Base-by-base conservation (phyloP, 176 grass and related monocot species). In the Cenchrus purpureus region DNA sequence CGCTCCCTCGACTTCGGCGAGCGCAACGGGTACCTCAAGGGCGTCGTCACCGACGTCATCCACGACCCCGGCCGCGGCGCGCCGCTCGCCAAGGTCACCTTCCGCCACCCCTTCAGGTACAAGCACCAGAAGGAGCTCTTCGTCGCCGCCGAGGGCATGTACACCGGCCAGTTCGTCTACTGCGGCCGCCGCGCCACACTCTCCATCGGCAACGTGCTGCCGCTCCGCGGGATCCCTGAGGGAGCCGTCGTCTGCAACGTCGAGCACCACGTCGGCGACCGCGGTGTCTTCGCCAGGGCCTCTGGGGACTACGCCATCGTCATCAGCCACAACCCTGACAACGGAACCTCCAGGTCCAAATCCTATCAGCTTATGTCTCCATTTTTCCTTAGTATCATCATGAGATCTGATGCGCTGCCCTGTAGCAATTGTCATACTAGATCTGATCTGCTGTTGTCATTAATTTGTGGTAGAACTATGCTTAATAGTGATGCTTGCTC, bases 111-210 rank as follows among this genome's bases (percentile, higher is more conserved):
- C 34, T 93, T 95, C 85, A 79, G 95, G 71, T 95, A 98, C 92
- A 88, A 93, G 90, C 95, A 91, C 60, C 95, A 95, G 91, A 98
- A 98, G 89, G 95, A 98, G 79, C 90, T 93, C 13, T 98, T 98
- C 81, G 93, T 98, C 14, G 92, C 92, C 11, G 95, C 95, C 17
- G 95, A 98, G 82, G 95, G 95, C 49, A 95, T 98, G 89, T 98
- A 98, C 92, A 93, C 95, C 3, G 95, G 95, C 11, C 95, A 98
- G 82, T 95, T 91, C 68, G 78, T 98, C 20, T 98, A 98, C 91
- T 98, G 95, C 85, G 95, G 95, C 2, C 95, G 95, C 91, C 91
- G 92, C 61, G 95, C 95, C 20, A 84, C 81, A 0, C 92, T 98
- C 28, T 87, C 88, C 85, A 90, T 98, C 48, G 95, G 95, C 16